Percentiles rank a stretch among this genome's conserved stretches.
These are phyloP conservation scores for Neocucurbitaria cava DNA, from an alignment of 2,329 filamentous ascomycete genomes.

Conservation along the genomic window DNA sequence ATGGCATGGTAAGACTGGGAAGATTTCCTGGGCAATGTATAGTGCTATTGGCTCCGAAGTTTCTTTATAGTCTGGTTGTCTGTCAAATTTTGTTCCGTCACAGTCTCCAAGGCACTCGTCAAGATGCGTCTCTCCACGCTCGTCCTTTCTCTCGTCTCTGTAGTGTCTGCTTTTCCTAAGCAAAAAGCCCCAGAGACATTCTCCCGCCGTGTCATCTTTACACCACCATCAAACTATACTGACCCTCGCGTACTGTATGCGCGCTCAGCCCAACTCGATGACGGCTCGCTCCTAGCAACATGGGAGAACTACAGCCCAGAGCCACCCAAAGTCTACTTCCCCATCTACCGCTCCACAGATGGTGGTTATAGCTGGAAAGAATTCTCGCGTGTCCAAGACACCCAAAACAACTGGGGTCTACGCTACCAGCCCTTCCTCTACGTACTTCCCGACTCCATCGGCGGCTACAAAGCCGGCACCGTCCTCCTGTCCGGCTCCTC, in stretches of 20 bases:
- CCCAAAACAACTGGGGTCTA: constrained; percentile 70
- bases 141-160: constrained; percentile 29
- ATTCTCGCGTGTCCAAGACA: constrained; percentile 68
- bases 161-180: constrained; percentile 32
- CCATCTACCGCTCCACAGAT: constrained; percentile 57
- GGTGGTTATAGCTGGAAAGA: constrained; percentile 65
- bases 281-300: constrained; percentile 57
- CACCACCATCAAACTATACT: constrained; percentile 53
- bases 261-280: constrained; percentile 55
- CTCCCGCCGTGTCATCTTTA: constrained; percentile 50
- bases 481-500: constrained; percentile 68
- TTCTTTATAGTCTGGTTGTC: constrained; percentile 1
- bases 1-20: neutral
- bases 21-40: neutral
- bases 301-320: constrained; percentile 63
- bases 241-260: constrained; percentile 61
- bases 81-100: constrained; percentile 8
- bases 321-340: constrained; percentile 54
- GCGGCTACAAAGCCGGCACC: constrained; percentile 66
- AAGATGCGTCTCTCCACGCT: constrained; percentile 42
- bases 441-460: constrained; percentile 65
- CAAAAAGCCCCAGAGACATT: constrained; percentile 33
- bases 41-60: neutral
- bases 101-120: constrained; percentile 13
- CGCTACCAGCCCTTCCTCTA: constrained; percentile 75